A percentile compares a stretch with the other conserved stretches of the same genome.
Conservation (phyloP, 805 yeast species). For the Wilhelminamyces savonicus region DNA sequence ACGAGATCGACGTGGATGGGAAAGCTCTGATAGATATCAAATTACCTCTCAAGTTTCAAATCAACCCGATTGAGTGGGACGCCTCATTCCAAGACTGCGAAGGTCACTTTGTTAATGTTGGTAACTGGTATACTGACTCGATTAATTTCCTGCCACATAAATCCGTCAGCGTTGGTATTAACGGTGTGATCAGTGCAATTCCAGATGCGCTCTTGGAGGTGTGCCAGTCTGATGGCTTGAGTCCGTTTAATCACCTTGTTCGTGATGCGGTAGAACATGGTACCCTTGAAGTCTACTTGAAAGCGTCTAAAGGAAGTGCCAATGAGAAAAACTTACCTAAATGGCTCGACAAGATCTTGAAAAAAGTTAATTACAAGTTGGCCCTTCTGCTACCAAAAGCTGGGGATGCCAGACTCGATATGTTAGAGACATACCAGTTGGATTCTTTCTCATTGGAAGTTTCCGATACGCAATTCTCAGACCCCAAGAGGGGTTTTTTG, state of each 20-base stretch:
- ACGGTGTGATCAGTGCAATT: conserved; percentile 14
- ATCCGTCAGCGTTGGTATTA: conserved; percentile 9
- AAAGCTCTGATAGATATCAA: conserved; percentile 5
- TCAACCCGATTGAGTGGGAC: conserved; percentile 21
- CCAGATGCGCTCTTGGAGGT: conserved; percentile 10
- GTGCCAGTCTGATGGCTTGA: conserved; percentile 14
- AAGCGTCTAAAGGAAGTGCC: too few relatives aligned
- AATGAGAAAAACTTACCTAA: conserved; percentile 11
- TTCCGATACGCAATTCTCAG: too few relatives aligned
- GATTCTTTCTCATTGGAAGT: too few relatives aligned
- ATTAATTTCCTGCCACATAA: conserved; percentile 9
- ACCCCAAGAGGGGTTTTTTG: too few relatives aligned
- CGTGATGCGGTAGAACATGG: conserved; percentile 12
- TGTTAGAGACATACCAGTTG: too few relatives aligned
- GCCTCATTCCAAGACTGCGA: conserved; percentile 21
- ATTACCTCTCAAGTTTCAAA: conserved; percentile 11
- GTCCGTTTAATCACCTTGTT: conserved; percentile 15
- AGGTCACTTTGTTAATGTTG: conserved; percentile 11
- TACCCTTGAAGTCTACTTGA: conserved; percentile 9
- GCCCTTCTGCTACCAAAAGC: conserved; percentile 9
- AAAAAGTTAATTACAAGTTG: conserved; percentile 6
- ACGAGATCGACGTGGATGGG: conserved; percentile 3
- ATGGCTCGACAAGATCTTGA: conserved; percentile 19
- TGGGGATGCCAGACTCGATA: too few relatives aligned
- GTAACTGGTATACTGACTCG: conserved; percentile 14